Evolutionary conservation across 805 yeast genomes (phyloP).

Genomic region (Wickerhamiella parazyma): DNA sequence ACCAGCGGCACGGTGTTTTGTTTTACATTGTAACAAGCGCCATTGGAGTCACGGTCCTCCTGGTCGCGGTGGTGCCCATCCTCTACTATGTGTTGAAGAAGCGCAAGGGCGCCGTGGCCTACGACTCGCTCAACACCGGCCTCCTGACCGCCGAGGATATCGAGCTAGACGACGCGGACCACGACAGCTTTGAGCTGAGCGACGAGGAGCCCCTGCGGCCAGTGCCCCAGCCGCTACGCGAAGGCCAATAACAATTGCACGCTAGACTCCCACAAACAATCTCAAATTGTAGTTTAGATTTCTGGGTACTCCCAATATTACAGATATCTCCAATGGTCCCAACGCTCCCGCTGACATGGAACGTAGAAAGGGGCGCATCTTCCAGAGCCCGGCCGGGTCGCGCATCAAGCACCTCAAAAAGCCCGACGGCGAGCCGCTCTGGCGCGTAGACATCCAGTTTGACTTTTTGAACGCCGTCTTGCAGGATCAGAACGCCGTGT

Average conservation of each 20-base stretch:
- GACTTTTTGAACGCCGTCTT: conserved; percentile 58
- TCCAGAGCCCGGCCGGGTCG: conserved; percentile 2
- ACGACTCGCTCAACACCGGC: conserved; percentile 1
- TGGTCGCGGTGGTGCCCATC: neutral
- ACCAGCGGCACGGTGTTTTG: conserved; percentile 1
- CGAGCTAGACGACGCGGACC: conserved; percentile 4
- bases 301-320: no score
- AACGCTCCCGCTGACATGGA: conserved; percentile 6
- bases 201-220: conserved; percentile 8
- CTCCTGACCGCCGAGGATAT: conserved; percentile 6
- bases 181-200: conserved; percentile 6
- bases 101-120: neutral
- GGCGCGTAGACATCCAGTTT: conserved; percentile 78
- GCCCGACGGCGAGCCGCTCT: conserved; percentile 81
- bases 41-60: neutral
- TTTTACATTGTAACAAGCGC: conserved; percentile 4
- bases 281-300: no score
- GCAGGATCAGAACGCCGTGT: conserved; percentile 47
- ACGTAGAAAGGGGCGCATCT: neutral
- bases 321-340: no score
- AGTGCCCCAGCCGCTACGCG: neutral
- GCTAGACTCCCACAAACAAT: neutral
- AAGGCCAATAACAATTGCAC: no score
- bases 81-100: neutral
- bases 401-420: conserved; percentile 47